Conservation (phyloP, 768 basidiomycete species). For the Kwoniella dendrophila region DNA sequence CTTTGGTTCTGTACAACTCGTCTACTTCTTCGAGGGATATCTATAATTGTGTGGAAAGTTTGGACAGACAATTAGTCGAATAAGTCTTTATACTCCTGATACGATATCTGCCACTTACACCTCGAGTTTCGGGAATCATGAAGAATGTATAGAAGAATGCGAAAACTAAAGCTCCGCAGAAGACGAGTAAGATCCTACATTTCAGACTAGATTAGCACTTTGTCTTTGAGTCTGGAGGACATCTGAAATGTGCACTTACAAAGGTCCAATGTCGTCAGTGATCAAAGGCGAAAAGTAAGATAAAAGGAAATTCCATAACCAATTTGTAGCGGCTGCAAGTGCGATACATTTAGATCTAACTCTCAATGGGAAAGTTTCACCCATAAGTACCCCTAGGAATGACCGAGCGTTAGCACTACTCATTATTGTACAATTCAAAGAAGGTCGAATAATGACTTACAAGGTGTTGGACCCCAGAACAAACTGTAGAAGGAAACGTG, state of each 20-base stretch:
- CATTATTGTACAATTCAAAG: not conserved
- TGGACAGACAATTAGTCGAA: not conserved
- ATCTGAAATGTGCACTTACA: slow-evolving; percentile 10
- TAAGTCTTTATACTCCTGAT: not conserved
- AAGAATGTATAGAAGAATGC: slow-evolving; percentile 71
- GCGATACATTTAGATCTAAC: slow-evolving; percentile 78
- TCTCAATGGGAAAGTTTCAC: slow-evolving; percentile 78
- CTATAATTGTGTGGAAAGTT: not conserved
- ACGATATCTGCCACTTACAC: not conserved
- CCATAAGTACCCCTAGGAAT: slow-evolving; percentile 61
- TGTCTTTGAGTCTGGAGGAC: not conserved
- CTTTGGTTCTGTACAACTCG: slow-evolving; percentile 67
- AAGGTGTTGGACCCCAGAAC: slow-evolving; percentile 29
- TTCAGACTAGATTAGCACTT: not conserved
- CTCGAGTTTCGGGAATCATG: slow-evolving; percentile 69
- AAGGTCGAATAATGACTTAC: slow-evolving; percentile 20
- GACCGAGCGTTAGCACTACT: not conserved
- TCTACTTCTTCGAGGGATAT: slow-evolving; percentile 56
- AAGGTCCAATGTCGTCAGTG: slow-evolving; percentile 28
- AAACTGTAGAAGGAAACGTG: slow-evolving; percentile 14
- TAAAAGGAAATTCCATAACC: slow-evolving; percentile 47
- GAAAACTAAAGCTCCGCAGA: slow-evolving; percentile 72
- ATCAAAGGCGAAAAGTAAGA: slow-evolving; percentile 31
- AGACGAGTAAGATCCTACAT: slow-evolving; percentile 66
- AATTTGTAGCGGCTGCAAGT: slow-evolving; percentile 64